Percentiles rank a stretch among this genome's conserved stretches.
These are phyloP conservation scores for Nitzschia sp. DNA, from an alignment of 108 stramenopile genomes.

Conservation along the genomic window DNA sequence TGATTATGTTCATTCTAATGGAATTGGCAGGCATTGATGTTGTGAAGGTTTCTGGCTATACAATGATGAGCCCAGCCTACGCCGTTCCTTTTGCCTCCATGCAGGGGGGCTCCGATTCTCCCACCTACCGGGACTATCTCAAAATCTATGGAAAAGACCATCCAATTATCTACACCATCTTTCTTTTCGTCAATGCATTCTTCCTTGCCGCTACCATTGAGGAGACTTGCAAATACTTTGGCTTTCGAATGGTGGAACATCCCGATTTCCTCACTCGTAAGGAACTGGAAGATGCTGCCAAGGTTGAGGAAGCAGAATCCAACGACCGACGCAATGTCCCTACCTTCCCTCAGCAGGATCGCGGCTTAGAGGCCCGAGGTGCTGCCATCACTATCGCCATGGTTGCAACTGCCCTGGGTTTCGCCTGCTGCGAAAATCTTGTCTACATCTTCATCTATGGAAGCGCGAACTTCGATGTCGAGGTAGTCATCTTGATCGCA, in stretches of 20 bases:
- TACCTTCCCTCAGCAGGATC: conserved; percentile 29
- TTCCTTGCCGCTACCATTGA: conserved; percentile 73
- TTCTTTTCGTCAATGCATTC: conserved; percentile 59
- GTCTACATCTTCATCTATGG: conserved; percentile 87
- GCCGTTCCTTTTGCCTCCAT: background rate
- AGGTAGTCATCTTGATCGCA: conserved; percentile 70
- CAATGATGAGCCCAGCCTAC: conserved; percentile 12
- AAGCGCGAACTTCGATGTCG: conserved; percentile 29
- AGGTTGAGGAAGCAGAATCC: conserved; percentile 32
- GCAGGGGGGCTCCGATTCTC: conserved; percentile 12
- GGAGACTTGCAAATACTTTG: conserved; percentile 84
- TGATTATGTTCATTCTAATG: conserved; percentile 45
- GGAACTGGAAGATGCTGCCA: conserved; percentile 58
- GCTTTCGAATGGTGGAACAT: conserved; percentile 81
- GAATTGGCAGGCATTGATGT: conserved; percentile 50
- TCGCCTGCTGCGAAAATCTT: conserved; percentile 85
- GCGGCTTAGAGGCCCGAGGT: conserved; percentile 34
- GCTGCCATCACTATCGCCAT: conserved; percentile 79
- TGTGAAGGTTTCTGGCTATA: conserved; percentile 55
- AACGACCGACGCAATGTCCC: conserved; percentile 12
- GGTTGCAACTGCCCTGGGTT: conserved; percentile 80
- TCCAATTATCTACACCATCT: conserved; percentile 62
- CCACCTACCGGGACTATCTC: conserved; percentile 35
- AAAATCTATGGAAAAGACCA: conserved; percentile 52
- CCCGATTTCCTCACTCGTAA: conserved; percentile 71